phyloP scores from a whole-genome alignment of 306 rosid genomes.

The Quercus ilex region DNA sequence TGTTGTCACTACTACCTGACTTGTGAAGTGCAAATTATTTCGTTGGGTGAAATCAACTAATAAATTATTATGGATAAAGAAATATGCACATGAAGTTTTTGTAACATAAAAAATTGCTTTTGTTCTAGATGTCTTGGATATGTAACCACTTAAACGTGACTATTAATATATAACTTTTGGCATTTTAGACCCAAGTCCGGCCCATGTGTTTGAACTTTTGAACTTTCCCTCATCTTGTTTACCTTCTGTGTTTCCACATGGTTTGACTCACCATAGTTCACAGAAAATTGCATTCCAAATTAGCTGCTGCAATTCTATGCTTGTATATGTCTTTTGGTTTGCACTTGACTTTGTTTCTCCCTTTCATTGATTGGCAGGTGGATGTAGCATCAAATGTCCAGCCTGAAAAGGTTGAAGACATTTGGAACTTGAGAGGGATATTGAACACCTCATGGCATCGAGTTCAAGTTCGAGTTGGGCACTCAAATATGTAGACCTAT shows the following conservation, averaged over 20 bases:
- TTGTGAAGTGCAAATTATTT: background rate
- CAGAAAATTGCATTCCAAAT: background rate
- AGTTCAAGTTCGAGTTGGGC: slow-evolving; percentile 68
- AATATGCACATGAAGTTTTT: background rate
- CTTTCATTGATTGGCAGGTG: slow-evolving; percentile 48
- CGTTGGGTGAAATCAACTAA: background rate
- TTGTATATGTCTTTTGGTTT: background rate
- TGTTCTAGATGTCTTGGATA: background rate
- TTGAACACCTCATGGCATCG: slow-evolving; percentile 91
- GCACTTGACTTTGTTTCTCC: background rate
- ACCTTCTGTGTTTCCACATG: background rate
- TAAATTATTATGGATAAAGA: background rate
- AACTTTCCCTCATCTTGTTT: background rate
- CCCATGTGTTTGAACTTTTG: background rate
- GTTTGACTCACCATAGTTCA: background rate
- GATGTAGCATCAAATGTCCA: slow-evolving; percentile 91
- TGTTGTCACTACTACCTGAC: too few species aligned
- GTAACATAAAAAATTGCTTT: background rate
- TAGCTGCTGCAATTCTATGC: background rate
- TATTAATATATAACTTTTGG: too few species aligned
- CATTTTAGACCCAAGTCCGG: too few species aligned
- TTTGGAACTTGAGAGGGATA: slow-evolving; percentile 93
- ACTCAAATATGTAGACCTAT: slow-evolving; percentile 53
- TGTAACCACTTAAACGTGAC: too few species aligned
- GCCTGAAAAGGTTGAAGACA: slow-evolving; percentile 74